phyloP scores from a whole-genome alignment of 148 eudicot species.

The Selenicereus undatus region DNA sequence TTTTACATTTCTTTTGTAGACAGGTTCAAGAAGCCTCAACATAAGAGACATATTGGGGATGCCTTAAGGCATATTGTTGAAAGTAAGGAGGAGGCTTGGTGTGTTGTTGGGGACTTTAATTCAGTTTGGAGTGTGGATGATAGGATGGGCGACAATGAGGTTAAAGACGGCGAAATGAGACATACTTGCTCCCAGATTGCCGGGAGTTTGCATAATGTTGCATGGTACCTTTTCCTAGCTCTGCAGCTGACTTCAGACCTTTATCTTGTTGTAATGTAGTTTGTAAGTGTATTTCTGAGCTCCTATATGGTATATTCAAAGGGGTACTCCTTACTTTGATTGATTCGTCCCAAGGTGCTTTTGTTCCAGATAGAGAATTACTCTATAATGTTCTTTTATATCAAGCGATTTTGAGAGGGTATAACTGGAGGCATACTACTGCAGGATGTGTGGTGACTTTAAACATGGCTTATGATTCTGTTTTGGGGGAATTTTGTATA shows the following conservation, averaged over 20 bases:
- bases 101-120: no score
- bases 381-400: not conserved
- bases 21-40: no score
- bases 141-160: no score
- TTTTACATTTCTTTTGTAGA: no score
- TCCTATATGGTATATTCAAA: not conserved
- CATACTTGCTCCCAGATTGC: no score
- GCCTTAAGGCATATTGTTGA: no score
- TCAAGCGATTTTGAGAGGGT: not conserved
- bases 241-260: not conserved
- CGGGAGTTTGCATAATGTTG: no score
- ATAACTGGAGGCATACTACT: not conserved
- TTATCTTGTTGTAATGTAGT: not conserved
- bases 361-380: not conserved
- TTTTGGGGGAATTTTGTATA: no score
- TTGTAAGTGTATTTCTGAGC: not conserved
- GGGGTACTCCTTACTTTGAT: not conserved
- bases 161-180: no score
- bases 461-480: not conserved
- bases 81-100: no score
- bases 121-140: no score
- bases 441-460: not conserved
- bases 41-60: no score
- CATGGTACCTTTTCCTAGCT: not conserved
- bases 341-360: not conserved